Base-by-base conservation (phyloP, 805 yeast genomes). In the Starmera amethionina region DNA sequence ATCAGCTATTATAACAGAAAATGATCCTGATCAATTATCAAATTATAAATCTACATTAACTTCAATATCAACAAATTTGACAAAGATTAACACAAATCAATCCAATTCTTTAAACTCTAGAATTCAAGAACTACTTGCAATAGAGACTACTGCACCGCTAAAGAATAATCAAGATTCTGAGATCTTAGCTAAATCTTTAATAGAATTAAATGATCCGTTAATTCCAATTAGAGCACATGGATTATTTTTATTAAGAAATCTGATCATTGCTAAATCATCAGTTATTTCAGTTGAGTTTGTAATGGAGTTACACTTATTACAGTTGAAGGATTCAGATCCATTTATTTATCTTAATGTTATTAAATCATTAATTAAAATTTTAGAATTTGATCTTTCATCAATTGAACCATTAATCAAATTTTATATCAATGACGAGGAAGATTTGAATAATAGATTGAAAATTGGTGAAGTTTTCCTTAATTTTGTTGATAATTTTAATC, bases 161-260 rank as follows among this genome's bases (percentile, higher is more conserved):
- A 46, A 41, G 13, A 18, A 18, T 2, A 7, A 39, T 10, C 41
- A 54, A 8, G 73, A 79, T 36, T 56, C 57, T 25, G 62, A 60
- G 19, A 45, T 59, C 0, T 60, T 82, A 36, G 69, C 72, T 13
- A 65, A 74, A 29, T 96, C 96, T 0, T 61, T 85, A 31, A 64
- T 72, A 1, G 75, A 79, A 43, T 58, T 93, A 34, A 77, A 77
- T 41, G 96, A 89, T 58, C 83, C 89, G 0, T 61, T 82, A 34
- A 79, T 84, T 4, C 96, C 97, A 0, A 74, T 90, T 3, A 67
- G 88, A 40, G 97, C 95, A 0, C 88, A 84, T 58, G 97, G 97
- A 0, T 61, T 93, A 8, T 74, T 73, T 46, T 58, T 79, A 19
- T 58, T 90, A 28, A 65, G 86, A 27, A 68, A 71, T 41, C 63